Percentiles rank a stretch among this genome's conserved stretches.
phyloP scores from a whole-genome alignment of 805 yeast species.

The Pachysolen tannophilus region DNA sequence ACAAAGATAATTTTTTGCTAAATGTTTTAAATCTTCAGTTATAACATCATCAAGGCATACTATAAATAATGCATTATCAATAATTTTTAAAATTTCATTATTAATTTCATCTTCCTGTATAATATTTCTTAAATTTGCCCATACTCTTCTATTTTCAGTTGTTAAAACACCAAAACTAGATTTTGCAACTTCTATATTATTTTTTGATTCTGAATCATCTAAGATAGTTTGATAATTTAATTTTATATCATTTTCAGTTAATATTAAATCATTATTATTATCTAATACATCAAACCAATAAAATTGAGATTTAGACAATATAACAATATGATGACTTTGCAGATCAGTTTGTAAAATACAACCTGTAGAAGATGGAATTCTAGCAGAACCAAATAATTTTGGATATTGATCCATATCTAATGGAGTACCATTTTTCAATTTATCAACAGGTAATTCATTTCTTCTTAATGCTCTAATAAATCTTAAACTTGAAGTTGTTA shows the following conservation, averaged over 20 bases:
- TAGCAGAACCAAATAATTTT: conserved; percentile 76
- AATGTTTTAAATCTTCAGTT: conserved; percentile 50
- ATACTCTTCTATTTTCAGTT: conserved; percentile 79
- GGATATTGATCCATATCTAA: conserved; percentile 90
- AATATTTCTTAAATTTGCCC: conserved; percentile 69
- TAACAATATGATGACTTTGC: conserved; percentile 72
- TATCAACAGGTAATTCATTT: conserved; percentile 67
- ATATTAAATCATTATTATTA: conserved; percentile 56
- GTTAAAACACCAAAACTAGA: conserved; percentile 85
- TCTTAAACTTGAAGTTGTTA: conserved; percentile 69
- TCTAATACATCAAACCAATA: conserved; percentile 94
- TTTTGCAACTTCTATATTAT: conserved; percentile 53
- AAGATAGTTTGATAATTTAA: conserved; percentile 70
- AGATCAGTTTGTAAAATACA: conserved; percentile 81
- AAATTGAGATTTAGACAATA: conserved; percentile 77
- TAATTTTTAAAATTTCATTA: conserved; percentile 60
- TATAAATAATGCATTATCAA: conserved; percentile 77
- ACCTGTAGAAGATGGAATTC: conserved; percentile 77
- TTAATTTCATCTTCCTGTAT: conserved; percentile 40
- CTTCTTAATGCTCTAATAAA: conserved; percentile 74
- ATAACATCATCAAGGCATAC: conserved; percentile 77
- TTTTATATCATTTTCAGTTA: conserved; percentile 68
- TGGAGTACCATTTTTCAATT: conserved; percentile 49
- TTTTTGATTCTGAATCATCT: conserved; percentile 55
- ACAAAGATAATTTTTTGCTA: conserved; percentile 81